phyloP scores from a whole-genome alignment of 169 alveolate genomes.

The Cyclospora cayetanensis region DNA sequence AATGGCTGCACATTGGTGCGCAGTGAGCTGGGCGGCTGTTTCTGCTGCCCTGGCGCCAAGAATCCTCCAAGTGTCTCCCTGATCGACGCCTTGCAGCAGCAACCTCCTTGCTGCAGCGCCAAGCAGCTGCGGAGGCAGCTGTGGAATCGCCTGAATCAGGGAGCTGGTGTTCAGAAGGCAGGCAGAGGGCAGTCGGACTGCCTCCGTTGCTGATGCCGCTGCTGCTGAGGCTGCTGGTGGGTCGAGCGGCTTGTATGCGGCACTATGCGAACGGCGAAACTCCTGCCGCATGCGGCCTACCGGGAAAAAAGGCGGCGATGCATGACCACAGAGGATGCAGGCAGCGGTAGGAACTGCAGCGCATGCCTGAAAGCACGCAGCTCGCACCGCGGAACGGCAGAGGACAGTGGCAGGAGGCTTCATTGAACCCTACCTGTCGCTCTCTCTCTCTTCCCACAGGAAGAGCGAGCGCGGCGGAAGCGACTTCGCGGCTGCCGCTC shows the following conservation, averaged over 20 bases:
- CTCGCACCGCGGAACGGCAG: background rate
- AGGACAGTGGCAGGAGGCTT: background rate
- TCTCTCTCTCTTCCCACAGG: no score
- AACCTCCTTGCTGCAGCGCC: background rate
- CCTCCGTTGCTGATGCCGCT: slow-evolving; percentile 4
- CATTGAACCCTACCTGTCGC: no score
- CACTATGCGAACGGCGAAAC: background rate
- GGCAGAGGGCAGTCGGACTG: background rate
- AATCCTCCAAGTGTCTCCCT: background rate
- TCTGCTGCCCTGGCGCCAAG: background rate
- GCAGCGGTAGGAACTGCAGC: background rate
- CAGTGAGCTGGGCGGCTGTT: background rate
- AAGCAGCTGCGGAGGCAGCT: background rate
- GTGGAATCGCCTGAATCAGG: background rate
- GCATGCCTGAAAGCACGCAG: background rate
- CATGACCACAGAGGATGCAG: background rate
- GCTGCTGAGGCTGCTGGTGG: background rate
- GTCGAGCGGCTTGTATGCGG: background rate
- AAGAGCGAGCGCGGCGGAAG: no score
- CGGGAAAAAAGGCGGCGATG: no score
- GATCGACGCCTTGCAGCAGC: background rate
- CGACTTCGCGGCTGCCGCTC: no score
- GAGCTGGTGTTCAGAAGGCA: background rate
- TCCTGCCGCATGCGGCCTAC: background rate
- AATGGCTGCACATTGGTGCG: background rate